Evolutionary conservation across 257 asterid species (phyloP).

Genomic region (Nyctanthes arbortristis): DNA sequence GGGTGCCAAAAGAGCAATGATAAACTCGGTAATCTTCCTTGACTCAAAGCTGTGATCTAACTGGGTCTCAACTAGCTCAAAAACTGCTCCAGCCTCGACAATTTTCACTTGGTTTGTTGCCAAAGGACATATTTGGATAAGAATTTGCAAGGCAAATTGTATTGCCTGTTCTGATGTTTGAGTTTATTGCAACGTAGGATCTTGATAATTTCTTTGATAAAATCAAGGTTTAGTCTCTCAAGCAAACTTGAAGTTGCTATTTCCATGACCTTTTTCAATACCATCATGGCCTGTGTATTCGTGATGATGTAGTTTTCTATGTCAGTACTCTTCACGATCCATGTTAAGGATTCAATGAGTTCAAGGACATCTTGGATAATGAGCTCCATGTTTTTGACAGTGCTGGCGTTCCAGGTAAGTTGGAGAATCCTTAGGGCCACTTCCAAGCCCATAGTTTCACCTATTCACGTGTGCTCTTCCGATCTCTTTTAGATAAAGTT

Average conservation of each 20-base stretch:
- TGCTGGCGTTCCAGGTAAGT: conserved; percentile 62
- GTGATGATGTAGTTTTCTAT: conserved; percentile 8
- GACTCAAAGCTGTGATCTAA: too few relatives aligned
- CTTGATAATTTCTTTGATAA: too few relatives aligned
- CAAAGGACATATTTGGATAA: conserved; percentile 45
- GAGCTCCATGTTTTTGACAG: conserved; percentile 36
- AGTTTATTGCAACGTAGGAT: conserved; percentile 24
- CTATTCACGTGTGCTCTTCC: too few relatives aligned
- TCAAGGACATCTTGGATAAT: conserved; percentile 44
- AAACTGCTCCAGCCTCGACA: too few relatives aligned
- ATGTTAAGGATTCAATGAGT: conserved; percentile 41
- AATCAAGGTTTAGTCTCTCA: conserved; percentile 32
- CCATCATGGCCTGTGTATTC: conserved; percentile 48
- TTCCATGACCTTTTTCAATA: too few relatives aligned
- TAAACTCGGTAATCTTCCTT: conserved; percentile 49
- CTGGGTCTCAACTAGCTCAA: too few relatives aligned
- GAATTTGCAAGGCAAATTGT: conserved; percentile 42
- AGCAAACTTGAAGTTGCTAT: conserved; percentile 21
- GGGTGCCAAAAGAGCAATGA: conserved; percentile 52
- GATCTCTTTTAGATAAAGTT: conserved; percentile 39
- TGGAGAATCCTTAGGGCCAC: too few relatives aligned
- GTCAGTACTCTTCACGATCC: conserved; percentile 40
- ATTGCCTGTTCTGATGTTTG: conserved; percentile 26
- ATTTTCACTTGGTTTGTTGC: too few relatives aligned
- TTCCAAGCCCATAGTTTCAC: too few relatives aligned